Conservation (phyloP, 2,329 filamentous ascomycete species). For the Pseudogymnoascus sp. region DNA sequence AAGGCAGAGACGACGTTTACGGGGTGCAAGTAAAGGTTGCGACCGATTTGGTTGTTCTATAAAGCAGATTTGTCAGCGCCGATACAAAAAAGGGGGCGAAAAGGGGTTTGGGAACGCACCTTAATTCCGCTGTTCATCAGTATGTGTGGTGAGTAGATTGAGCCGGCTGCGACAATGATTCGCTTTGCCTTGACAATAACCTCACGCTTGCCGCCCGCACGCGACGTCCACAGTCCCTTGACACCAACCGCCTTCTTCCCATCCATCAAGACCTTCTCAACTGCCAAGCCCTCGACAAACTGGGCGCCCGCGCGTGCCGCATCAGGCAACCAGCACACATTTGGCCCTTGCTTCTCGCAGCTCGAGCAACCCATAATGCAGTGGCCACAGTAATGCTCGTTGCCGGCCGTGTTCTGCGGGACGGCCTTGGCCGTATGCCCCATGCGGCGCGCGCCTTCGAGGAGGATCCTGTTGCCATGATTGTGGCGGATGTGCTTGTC, state of each 20-base stretch:
- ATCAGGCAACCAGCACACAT: slow-evolving; percentile 68
- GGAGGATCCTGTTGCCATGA: slow-evolving; percentile 57
- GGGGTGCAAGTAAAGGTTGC: slow-evolving; percentile 75
- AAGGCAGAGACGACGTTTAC: slow-evolving; percentile 49
- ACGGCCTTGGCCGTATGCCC: slow-evolving; percentile 62
- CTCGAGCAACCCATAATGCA: slow-evolving; percentile 54
- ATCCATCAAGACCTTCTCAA: slow-evolving; percentile 62
- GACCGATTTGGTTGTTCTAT: slow-evolving; percentile 68
- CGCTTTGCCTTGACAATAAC: slow-evolving; percentile 70
- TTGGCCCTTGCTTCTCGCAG: slow-evolving; percentile 70
- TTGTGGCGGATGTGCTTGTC: slow-evolving; percentile 62
- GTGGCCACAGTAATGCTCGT: slow-evolving; percentile 64
- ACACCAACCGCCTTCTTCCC: slow-evolving; percentile 57
- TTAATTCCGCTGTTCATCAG: slow-evolving; percentile 69
- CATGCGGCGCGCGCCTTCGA: slow-evolving; percentile 66
- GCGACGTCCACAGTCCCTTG: slow-evolving; percentile 64
- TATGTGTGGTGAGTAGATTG: slow-evolving; percentile 67
- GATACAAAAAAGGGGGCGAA: background rate
- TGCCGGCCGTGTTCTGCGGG: slow-evolving; percentile 70
- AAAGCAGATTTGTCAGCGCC: background rate
- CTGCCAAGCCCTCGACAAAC: slow-evolving; percentile 77
- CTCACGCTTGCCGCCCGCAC: slow-evolving; percentile 50
- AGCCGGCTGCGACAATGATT: slow-evolving; percentile 70
- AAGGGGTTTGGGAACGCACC: slow-evolving; percentile 29
- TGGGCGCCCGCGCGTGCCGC: slow-evolving; percentile 67